phyloP scores from a whole-genome alignment of 2,329 filamentous ascomycete species.

The Alternaria sp. region DNA sequence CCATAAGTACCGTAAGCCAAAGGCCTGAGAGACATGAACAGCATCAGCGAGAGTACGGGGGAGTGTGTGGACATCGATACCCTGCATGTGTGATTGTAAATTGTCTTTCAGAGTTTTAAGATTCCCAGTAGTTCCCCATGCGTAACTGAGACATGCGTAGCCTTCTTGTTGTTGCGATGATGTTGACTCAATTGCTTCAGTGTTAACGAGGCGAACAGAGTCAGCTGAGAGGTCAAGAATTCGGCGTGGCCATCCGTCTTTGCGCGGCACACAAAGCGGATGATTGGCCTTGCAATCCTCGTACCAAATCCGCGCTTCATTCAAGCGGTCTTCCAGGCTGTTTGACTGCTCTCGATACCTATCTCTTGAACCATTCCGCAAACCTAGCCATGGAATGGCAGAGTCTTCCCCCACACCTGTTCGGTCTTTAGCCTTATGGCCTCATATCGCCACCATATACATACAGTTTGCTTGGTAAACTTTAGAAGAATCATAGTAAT shows the following conservation, averaged over 20 bases:
- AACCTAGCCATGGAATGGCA: background rate
- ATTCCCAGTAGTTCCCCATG: background rate
- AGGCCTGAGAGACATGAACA: background rate
- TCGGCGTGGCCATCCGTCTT: constrained; percentile 6
- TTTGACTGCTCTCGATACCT: background rate
- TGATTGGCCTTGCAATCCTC: constrained; percentile 1
- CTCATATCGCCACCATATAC: background rate
- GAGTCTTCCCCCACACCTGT: background rate
- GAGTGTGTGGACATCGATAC: background rate
- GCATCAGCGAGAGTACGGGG: constrained; percentile 1
- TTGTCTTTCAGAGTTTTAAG: background rate
- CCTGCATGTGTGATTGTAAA: background rate
- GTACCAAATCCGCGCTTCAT: constrained; percentile 3
- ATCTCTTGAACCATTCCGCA: background rate
- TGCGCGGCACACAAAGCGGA: background rate
- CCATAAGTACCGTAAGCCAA: constrained; percentile 6
- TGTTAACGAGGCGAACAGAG: background rate
- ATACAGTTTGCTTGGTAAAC: background rate
- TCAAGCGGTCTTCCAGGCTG: constrained; percentile 1
- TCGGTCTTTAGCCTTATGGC: background rate
- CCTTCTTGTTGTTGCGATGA: background rate
- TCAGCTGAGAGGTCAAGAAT: background rate
- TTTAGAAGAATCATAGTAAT: background rate
- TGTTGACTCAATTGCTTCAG: background rate
- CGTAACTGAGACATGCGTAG: constrained; percentile 11